A percentile compares a stretch with the other conserved stretches of the same genome.
These are phyloP conservation scores for Cercospora beticola DNA, from an alignment of 2,329 filamentous ascomycete species.

Conservation along the genomic window DNA sequence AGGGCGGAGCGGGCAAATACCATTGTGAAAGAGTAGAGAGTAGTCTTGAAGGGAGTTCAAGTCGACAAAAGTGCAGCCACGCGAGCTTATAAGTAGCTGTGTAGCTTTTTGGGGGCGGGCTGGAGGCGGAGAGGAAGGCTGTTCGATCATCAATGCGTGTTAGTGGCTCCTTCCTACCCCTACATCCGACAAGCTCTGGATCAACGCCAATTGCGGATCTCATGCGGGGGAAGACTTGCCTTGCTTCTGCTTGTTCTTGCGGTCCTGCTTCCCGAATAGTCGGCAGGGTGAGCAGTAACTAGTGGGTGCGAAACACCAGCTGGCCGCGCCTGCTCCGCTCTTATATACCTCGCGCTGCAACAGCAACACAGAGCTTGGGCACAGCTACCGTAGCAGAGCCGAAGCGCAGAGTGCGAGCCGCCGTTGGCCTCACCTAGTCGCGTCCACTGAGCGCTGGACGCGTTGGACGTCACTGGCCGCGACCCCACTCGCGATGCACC, in stretches of 20 bases:
- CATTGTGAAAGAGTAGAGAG: conserved; percentile 43
- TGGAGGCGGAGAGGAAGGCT: conserved; percentile 14
- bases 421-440: background rate
- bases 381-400: conserved; percentile 1
- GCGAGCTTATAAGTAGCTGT: conserved; percentile 15
- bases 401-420: background rate
- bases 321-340: background rate
- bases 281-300: background rate
- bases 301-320: background rate
- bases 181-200: conserved; percentile 14
- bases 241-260: conserved; percentile 5
- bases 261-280: background rate
- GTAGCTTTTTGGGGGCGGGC: conserved; percentile 10
- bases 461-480: conserved; percentile 3
- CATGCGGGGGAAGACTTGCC: conserved; percentile 17
- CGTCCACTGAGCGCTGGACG: conserved; percentile 6
- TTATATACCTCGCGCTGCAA: conserved; percentile 9
- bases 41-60: background rate
- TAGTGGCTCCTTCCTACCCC: conserved; percentile 11
- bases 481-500: conserved; percentile 8
- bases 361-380: background rate
- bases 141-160: conserved; percentile 15
- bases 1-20: conserved; percentile 64
- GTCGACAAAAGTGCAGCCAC: background rate
- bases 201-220: conserved; percentile 13